Evolutionary conservation across 2,329 filamentous ascomycete species (phyloP), one percentile per base, ranked within the genome.

Genomic region (Penicillium sp.): DNA sequence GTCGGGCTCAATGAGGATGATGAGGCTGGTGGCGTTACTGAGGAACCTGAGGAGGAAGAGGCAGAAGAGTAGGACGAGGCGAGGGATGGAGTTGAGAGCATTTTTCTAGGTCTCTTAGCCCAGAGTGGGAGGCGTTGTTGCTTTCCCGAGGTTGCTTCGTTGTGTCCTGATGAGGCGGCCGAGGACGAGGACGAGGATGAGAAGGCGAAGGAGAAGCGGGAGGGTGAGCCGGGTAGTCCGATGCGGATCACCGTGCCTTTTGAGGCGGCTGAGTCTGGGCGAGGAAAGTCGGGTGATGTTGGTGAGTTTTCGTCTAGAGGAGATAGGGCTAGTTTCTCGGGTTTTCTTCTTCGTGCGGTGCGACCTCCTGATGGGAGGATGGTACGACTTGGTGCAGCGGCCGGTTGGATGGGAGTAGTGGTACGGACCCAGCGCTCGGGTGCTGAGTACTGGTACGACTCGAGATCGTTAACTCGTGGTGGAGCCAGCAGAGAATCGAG

Each of bases 401-500:
- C 18, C 5, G 68, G 73, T 40, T 72, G 71, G 5, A 73, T 56
- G 20, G 51, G 44, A 6, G 66, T 71, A 5, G 62, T 63, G 25
- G 65, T 71, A 45, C 65, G 73, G 44, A 67, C 69, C 73, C 76
- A 78, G 41, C 75, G 74, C 50, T 86, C 83, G 3, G 83, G 82
- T 0, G 82, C 77, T 4, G 77, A 76, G 59, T 85, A 85, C 40
- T 83, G 77, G 63, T 84, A 84, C 7, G 74, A 70, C 56, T 86
- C 82, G 38, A 79, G 77, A 43, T 81, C 78, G 53, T 81, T 76
- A 14, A 73, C 69, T 52, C 76, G 79, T 51, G 79, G 80, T 41
- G 76, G 78, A 44, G 72, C 73, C 33, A 83, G 76, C 25, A 85
- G 76, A 0, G 77, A 79, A 53, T 78, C 75, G 9, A 85, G 68